Conservation (phyloP, 257 asterid genomes). For the Solanum neorickii region DNA sequence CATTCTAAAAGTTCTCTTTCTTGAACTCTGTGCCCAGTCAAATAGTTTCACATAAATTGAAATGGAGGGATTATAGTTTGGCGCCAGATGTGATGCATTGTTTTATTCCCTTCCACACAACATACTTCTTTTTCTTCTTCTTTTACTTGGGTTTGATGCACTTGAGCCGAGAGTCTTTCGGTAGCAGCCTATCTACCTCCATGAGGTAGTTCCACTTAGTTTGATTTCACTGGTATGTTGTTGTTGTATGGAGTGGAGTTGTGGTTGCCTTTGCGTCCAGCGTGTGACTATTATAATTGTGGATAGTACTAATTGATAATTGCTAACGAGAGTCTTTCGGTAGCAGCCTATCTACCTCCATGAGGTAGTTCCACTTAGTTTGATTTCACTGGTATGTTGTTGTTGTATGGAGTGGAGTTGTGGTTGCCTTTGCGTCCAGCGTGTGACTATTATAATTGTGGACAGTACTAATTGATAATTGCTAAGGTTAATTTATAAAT, state of each 20-base stretch:
- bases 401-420: neutral
- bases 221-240: neutral
- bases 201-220: neutral
- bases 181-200: neutral
- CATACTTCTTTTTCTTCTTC: neutral
- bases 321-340: neutral
- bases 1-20: neutral
- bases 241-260: neutral
- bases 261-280: neutral
- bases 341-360: neutral
- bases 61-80: neutral
- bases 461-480: neutral
- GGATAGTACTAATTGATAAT: neutral
- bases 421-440: neutral
- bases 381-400: neutral
- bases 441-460: neutral
- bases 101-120: neutral
- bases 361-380: neutral
- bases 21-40: neutral
- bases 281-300: neutral
- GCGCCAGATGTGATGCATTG: neutral
- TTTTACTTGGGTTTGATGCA: neutral
- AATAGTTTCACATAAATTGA: neutral
- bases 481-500: neutral
- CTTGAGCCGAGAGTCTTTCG: neutral